A percentile compares a stretch with the other conserved stretches of the same genome.
phyloP scores from a whole-genome alignment of 2,329 filamentous ascomycete genomes.

The Diaporthe citrichinensis region DNA sequence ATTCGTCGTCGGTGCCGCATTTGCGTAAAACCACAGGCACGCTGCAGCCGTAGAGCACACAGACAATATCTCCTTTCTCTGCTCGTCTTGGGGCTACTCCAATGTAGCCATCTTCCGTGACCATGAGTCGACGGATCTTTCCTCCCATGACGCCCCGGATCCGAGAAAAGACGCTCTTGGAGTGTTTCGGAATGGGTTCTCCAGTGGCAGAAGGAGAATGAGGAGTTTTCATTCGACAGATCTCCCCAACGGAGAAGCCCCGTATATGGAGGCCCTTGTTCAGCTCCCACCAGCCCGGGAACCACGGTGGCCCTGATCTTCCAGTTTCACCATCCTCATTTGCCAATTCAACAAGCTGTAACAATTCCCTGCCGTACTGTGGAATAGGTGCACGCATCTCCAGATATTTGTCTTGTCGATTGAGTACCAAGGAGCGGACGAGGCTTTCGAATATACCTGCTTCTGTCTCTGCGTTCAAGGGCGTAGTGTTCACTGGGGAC shows the following conservation, averaged over 20 bases:
- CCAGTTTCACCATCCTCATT: neutral
- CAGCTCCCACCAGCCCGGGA: constrained; percentile 7
- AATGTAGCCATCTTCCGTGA: constrained; percentile 5
- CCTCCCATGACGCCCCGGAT: constrained; percentile 27
- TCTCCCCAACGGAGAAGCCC: neutral
- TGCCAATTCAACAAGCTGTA: neutral
- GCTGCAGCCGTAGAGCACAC: constrained; percentile 33
- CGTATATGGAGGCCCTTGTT: constrained; percentile 14
- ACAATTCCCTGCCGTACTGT: constrained; percentile 23
- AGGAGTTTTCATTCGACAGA: neutral
- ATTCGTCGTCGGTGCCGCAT: neutral
- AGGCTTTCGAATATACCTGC: neutral
- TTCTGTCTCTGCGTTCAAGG: neutral
- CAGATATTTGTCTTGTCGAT: constrained; percentile 31
- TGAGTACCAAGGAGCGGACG: constrained; percentile 26
- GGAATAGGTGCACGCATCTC: constrained; percentile 6
- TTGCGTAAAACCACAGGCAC: constrained; percentile 22
- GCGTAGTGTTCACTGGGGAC: constrained; percentile 16
- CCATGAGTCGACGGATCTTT: constrained; percentile 18
- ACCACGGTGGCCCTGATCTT: neutral
- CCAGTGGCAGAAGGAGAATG: neutral
- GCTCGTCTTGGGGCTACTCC: constrained; percentile 29
- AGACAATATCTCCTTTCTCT: constrained; percentile 33
- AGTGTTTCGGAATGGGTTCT: neutral
- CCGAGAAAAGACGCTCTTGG: constrained; percentile 24